Evolutionary conservation across 805 yeast species (phyloP).

Genomic region (Saturnispora sekii): DNA sequence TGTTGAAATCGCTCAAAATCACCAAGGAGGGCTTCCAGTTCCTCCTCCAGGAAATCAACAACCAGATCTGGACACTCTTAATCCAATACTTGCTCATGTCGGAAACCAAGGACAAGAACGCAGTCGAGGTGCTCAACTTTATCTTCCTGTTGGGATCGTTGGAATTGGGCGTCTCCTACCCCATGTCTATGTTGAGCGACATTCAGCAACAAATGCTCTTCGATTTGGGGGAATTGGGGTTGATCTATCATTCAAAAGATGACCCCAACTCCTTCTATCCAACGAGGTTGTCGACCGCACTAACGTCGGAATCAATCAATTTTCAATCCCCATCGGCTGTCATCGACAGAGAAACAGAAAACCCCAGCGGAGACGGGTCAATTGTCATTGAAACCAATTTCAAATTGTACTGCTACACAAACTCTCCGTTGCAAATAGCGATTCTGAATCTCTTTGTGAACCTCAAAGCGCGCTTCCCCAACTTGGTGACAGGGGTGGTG

Average conservation of each 20-base stretch:
- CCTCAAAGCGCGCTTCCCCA: conserved; percentile 72
- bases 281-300: conserved; percentile 78
- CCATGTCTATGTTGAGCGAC: conserved; percentile 55
- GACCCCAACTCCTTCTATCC: conserved; percentile 66
- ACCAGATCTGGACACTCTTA: conserved; percentile 89
- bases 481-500: conserved; percentile 87
- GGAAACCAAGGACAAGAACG: conserved; percentile 80
- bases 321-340: conserved; percentile 67
- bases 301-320: conserved; percentile 75
- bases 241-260: conserved; percentile 50
- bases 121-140: conserved; percentile 90
- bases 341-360: conserved; percentile 52
- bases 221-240: conserved; percentile 84
- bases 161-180: conserved; percentile 82
- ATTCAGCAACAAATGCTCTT: conserved; percentile 83
- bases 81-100: conserved; percentile 82
- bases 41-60: conserved; percentile 80
- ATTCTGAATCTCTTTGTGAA: conserved; percentile 83
- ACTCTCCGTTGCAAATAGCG: conserved; percentile 91
- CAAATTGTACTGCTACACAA: conserved; percentile 85
- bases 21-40: conserved; percentile 94
- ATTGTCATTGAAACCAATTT: conserved; percentile 89
- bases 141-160: conserved; percentile 88
- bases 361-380: conserved; percentile 42
- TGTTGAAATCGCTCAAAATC: conserved; percentile 42